Base-by-base conservation (phyloP, 192 early-diverging fungal genomes). In the Thoreauomyces humboldtii region DNA sequence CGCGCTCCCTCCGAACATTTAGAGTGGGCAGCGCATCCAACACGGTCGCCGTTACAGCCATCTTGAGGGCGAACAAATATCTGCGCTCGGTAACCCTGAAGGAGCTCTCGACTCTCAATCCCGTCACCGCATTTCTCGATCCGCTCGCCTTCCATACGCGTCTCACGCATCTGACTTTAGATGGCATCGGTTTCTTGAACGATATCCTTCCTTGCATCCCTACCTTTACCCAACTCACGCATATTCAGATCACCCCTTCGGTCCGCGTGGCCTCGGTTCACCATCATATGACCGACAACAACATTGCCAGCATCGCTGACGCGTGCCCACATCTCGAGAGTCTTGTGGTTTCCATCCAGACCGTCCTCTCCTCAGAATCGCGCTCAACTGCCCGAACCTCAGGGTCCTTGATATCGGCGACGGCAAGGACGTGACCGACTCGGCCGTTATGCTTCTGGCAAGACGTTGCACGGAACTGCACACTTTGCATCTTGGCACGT, bases 151-250 rank as follows among this genome's bases (percentile, higher is more conserved):
- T 11, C 14, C 19, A 41, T 29, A n/a, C 58, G 24, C 19, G 38
- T 7, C 61, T 63, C 3, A 47, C 45, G 2, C n/a, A n/a, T 12
- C 47, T 63, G 11, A 46, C 38, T 12, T 47, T 63, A 7, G 61
- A 63, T 34, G 61, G 61, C 47, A 19, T 48, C 29, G 61, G 61
- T 12, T 63, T 63, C 35, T n/a, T 63, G 17, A 24, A n/a, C 24
- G 21, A 32, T 6, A 4, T 63, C 28, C 44, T 63, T 2, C 61
- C 46, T 21, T 15, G 1, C 29, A 35, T 48, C 24, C 19, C 47
- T 28, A 4, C 31, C 2, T 63, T 63, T 24, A 27, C 44, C 1
- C n/a, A 24, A 9, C 36, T 63, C 31, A 12, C 27, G 29, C 12
- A 9, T 2, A 25, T 63, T 24, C 14, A 63, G 29, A 15, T 51